Conservation (phyloP, 805 yeast genomes). For the Candida glaebosa region DNA sequence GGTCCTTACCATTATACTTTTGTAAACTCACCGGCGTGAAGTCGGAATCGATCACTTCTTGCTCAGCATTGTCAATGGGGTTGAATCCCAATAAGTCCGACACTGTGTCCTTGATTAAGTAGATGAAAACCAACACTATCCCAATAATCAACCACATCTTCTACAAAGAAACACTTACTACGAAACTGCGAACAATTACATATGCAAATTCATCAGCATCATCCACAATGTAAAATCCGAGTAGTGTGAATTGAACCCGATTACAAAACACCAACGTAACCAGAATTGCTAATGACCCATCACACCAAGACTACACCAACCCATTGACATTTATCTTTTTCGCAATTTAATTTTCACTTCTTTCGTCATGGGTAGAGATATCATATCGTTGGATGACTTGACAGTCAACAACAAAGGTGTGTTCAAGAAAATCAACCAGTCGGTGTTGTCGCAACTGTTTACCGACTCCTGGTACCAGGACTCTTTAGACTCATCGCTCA, state of each 20-base stretch:
- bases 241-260: too few species aligned
- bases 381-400: slow-evolving; percentile 53
- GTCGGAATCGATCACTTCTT: slow-evolving; percentile 38
- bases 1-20: slow-evolving; percentile 77
- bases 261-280: too few species aligned
- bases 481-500: slow-evolving; percentile 39
- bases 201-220: too few species aligned
- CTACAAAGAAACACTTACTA: too few species aligned
- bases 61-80: slow-evolving; percentile 25
- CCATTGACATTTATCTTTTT: too few species aligned
- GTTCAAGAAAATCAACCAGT: slow-evolving; percentile 53
- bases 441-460: slow-evolving; percentile 49
- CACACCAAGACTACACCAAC: too few species aligned
- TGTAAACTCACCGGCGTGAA: slow-evolving; percentile 76
- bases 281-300: too few species aligned
- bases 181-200: too few species aligned
- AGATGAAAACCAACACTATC: slow-evolving; percentile 26
- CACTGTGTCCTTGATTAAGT: slow-evolving; percentile 28
- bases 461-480: slow-evolving; percentile 51
- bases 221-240: too few species aligned
- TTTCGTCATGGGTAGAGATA: slow-evolving; percentile 30
- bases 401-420: slow-evolving; percentile 59
- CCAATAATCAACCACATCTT: slow-evolving; percentile 27
- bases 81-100: slow-evolving; percentile 20
- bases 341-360: too few species aligned